Percentiles rank a stretch among this genome's conserved stretches.
These are phyloP conservation scores for Calamus simplicifolius DNA, from an alignment of 176 grass and related monocot species.

Conservation along the genomic window DNA sequence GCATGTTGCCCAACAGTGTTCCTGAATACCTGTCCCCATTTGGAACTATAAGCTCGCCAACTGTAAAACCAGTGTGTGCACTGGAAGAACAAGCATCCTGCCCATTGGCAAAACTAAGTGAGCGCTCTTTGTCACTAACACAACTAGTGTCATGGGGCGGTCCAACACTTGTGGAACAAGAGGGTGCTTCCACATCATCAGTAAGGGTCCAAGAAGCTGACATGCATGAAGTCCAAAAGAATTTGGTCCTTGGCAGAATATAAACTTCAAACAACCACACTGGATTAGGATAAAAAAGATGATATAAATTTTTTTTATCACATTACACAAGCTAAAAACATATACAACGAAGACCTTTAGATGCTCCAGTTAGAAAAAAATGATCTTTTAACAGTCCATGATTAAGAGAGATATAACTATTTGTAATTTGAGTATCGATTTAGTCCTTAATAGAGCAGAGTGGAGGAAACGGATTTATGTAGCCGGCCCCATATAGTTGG, in stretches of 20 bases:
- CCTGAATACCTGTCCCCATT: slow-evolving; percentile 67
- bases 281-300: too few relatives aligned
- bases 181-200: slow-evolving; percentile 43
- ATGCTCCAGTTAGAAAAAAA: too few relatives aligned
- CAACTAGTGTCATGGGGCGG: slow-evolving; percentile 38
- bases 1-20: slow-evolving; percentile 49
- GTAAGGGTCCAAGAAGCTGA: slow-evolving; percentile 51
- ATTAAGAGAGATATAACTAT: too few relatives aligned
- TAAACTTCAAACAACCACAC: background rate
- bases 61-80: slow-evolving; percentile 38
- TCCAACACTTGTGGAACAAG: slow-evolving; percentile 35
- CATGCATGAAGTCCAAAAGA: slow-evolving; percentile 44
- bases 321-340: too few relatives aligned
- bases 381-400: too few relatives aligned
- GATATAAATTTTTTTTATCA: too few relatives aligned
- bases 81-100: slow-evolving; percentile 39
- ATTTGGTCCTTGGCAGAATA: background rate
- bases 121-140: slow-evolving; percentile 41
- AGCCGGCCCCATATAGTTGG: too few relatives aligned
- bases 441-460: too few relatives aligned
- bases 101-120: slow-evolving; percentile 25
- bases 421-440: too few relatives aligned
- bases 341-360: too few relatives aligned
- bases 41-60: slow-evolving; percentile 43
- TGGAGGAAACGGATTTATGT: too few relatives aligned